Base-by-base conservation (phyloP, 2,329 filamentous ascomycete genomes). In the Coniochaeta sp. region DNA sequence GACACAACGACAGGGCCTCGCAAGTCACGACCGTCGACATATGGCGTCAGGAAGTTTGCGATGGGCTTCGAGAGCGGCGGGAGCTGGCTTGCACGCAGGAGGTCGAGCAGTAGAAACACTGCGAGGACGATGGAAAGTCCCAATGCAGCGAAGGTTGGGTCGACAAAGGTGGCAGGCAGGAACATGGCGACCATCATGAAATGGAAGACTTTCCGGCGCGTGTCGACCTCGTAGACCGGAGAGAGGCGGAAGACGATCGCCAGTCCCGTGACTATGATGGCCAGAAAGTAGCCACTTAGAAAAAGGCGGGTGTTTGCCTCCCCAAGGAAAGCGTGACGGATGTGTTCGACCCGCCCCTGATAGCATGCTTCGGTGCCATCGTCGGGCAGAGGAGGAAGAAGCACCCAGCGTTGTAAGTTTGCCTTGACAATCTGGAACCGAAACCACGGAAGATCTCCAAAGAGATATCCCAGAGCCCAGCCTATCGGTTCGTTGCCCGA, bases 161-260 rank as follows among this genome's bases (percentile, higher is more conserved):
- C 95, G 64, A 98, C 77, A 70, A 87, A 97, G 1, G 89, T 90
- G 1, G 90, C 86, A 0, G 95, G 93, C 1, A 98, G 81, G 60
- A 99, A 88, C 91, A 99, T 97, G 60, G 87, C 86, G 8, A 98
- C 93, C 89, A 98, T 98, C 82, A 93, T 96, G 66, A 96, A 96
- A 73, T 99, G 95, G 72, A 99, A 99, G 26, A 98, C 90, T 74
- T 99, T 99, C 58, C 95, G 87, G 57, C 95, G 85, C 1, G 95
- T 99, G 74, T 99, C 95, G 55, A 99, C 93, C 74, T 97, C 93
- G 65, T 90, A 93, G 57, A 90, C 79, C 3, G 86, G 79, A 44
- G 89, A 90, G 40, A 96, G 82, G 47, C 81, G 84, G 58, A 95
- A 84, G 8, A 97, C 90, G 4, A 90, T 79, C 11, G 86, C 76